Conservation (phyloP, 2,329 filamentous ascomycete genomes). For the Gaeumannomyces tritici region DNA sequence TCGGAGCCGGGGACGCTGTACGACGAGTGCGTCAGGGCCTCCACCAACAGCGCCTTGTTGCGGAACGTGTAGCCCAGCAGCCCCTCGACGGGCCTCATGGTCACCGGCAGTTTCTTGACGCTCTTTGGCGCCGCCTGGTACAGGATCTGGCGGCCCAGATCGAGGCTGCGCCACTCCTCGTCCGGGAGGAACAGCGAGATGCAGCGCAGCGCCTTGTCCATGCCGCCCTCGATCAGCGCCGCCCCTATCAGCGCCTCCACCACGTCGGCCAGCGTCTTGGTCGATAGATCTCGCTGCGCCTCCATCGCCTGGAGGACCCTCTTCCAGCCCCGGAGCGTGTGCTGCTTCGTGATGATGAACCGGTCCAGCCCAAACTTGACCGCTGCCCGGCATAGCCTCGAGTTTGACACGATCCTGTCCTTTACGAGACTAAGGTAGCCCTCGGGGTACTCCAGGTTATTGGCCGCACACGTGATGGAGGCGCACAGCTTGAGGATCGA, state of each 20-base stretch:
- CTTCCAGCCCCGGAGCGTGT: constrained; percentile 64
- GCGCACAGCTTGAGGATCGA: constrained; percentile 68
- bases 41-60: constrained; percentile 58
- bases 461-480: constrained; percentile 51
- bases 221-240: constrained; percentile 59
- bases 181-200: constrained; percentile 58
- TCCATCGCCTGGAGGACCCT: constrained; percentile 30
- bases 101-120: constrained; percentile 24
- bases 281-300: constrained; percentile 40
- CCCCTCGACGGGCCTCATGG: constrained; percentile 44
- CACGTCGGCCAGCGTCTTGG: constrained; percentile 79
- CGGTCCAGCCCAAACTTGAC: constrained; percentile 54
- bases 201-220: constrained; percentile 52
- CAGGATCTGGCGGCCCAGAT: constrained; percentile 29
- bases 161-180: constrained; percentile 40
- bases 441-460: constrained; percentile 62
- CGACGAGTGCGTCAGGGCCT: constrained; percentile 75
- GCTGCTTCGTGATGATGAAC: constrained; percentile 60
- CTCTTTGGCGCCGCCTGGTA: constrained; percentile 26
- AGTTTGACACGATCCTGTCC: constrained; percentile 64
- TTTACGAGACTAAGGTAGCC: constrained; percentile 62
- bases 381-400: constrained; percentile 57
- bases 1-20: constrained; percentile 28
- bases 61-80: constrained; percentile 64
- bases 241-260: constrained; percentile 78